A percentile compares a stretch with the other conserved stretches of the same genome.
phyloP scores from a whole-genome alignment of 306 rosid species.

The Cotoneaster glaucophyllus region DNA sequence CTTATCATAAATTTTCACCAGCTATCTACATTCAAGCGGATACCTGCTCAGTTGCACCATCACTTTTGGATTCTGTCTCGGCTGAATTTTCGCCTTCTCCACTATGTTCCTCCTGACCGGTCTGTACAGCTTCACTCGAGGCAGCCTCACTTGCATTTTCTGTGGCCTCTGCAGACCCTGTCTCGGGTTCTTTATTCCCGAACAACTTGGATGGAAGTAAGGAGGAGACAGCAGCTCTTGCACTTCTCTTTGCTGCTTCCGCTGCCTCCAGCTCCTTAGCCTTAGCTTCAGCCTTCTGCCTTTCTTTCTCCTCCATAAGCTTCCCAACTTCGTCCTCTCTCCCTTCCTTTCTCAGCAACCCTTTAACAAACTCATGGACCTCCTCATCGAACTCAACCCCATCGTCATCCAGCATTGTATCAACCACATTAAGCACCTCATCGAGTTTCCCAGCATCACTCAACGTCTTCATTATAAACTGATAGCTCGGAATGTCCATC shows the following conservation, averaged over 20 bases:
- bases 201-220: constrained; percentile 75
- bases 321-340: constrained; percentile 75
- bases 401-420: constrained; percentile 69
- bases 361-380: constrained; percentile 77
- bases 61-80: constrained; percentile 29
- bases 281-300: constrained; percentile 89
- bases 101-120: constrained; percentile 14
- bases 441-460: constrained; percentile 64
- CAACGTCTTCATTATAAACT: constrained; percentile 78
- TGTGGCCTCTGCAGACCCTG: constrained; percentile 26
- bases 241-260: constrained; percentile 82
- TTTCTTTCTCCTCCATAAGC: constrained; percentile 89
- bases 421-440: constrained; percentile 72
- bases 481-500: constrained; percentile 78
- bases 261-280: constrained; percentile 93
- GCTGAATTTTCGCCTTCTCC: constrained; percentile 11
- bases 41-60: constrained; percentile 28
- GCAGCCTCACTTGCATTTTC: constrained; percentile 21
- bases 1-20: constrained; percentile 2
- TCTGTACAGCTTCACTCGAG: constrained; percentile 22
- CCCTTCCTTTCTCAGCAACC: constrained; percentile 71
- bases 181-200: constrained; percentile 48
- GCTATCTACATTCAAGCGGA: constrained; percentile 23
- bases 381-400: constrained; percentile 68
- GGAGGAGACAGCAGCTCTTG: constrained; percentile 72